Conservation (phyloP, 2,329 filamentous ascomycete genomes). For the Didymella exigua region DNA sequence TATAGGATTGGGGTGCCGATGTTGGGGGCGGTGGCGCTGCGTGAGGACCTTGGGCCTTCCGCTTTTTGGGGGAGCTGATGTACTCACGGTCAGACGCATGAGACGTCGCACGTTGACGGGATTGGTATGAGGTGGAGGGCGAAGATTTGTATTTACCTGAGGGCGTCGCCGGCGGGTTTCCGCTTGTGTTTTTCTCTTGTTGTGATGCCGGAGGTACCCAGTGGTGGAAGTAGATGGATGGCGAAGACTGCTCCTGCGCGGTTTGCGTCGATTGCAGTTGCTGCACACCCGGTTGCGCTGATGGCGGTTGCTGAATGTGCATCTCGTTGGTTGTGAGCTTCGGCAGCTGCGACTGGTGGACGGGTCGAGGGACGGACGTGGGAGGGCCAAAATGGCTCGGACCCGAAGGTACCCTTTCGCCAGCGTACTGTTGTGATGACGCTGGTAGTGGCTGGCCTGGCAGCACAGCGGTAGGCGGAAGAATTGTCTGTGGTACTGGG, state of each 20-base stretch:
- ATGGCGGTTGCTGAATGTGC: conserved; percentile 55
- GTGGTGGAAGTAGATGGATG: conserved; percentile 87
- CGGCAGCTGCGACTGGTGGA: conserved; percentile 55
- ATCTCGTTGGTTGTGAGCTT: conserved; percentile 60
- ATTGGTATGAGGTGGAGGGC: conserved; percentile 38
- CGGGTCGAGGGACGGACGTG: conserved; percentile 52
- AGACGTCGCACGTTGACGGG: conserved; percentile 57
- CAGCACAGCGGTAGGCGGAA: conserved; percentile 43
- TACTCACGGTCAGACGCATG: conserved; percentile 63
- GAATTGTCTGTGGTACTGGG: conserved; percentile 39
- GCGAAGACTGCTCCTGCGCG: conserved; percentile 66
- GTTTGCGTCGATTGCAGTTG: conserved; percentile 54
- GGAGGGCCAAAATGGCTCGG: conserved; percentile 40
- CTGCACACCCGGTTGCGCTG: conserved; percentile 47
- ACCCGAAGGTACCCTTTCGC: conserved; percentile 40
- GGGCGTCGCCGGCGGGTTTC: conserved; percentile 73
- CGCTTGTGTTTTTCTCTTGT: conserved; percentile 58
- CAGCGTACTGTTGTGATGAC: conserved; percentile 45
- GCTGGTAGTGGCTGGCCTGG: conserved; percentile 47
- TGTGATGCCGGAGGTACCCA: conserved; percentile 82
- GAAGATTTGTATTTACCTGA: conserved; percentile 64
- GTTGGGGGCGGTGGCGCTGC: conserved; percentile 58
- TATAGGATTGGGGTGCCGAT: conserved; percentile 55
- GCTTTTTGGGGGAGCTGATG: conserved; percentile 81
- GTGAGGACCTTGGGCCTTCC: conserved; percentile 70